Conservation (phyloP, 1,284 basidiomycete genomes). For the Apiotrichum siamense region DNA sequence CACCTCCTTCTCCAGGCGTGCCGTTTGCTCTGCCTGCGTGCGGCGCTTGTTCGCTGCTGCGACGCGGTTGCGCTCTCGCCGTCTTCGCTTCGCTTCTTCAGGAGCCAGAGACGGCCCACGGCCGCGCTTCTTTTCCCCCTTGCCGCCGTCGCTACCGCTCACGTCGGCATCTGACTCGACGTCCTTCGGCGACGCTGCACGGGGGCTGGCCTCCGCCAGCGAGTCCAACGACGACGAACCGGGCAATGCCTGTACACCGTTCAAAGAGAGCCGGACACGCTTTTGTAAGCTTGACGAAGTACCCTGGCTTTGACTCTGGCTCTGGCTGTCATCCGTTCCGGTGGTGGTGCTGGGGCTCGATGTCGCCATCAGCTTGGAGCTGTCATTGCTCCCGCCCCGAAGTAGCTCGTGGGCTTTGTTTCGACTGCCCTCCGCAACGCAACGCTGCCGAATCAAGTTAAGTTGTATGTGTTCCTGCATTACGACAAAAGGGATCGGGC, state of each 20-base stretch:
- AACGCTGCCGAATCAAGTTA: too few species aligned
- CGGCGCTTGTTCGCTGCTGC: not conserved
- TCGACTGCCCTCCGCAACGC: too few species aligned
- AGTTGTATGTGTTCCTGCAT: too few species aligned
- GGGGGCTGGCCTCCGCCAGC: too few species aligned
- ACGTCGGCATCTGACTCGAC: too few species aligned
- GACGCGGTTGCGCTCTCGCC: not conserved
- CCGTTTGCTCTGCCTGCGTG: not conserved
- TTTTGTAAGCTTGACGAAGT: not conserved
- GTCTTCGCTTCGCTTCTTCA: not conserved
- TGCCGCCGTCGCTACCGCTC: too few species aligned
- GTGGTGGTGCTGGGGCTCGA: not conserved
- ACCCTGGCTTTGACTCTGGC: not conserved
- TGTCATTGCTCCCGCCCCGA: too few species aligned
- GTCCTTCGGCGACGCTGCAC: too few species aligned
- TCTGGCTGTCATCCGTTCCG: not conserved
- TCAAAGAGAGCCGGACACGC: not conserved
- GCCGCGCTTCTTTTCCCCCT: not conserved
- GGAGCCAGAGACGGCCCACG: not conserved
- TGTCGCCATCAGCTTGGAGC: too few species aligned
- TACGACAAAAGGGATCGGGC: too few species aligned
- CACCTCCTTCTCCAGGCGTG: not conserved
- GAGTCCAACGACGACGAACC: too few species aligned
- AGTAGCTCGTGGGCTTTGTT: too few species aligned
- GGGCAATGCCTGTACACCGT: not conserved